Base-by-base conservation (phyloP, 106 monocot species). In the Phalaenopsis aphrodite region DNA sequence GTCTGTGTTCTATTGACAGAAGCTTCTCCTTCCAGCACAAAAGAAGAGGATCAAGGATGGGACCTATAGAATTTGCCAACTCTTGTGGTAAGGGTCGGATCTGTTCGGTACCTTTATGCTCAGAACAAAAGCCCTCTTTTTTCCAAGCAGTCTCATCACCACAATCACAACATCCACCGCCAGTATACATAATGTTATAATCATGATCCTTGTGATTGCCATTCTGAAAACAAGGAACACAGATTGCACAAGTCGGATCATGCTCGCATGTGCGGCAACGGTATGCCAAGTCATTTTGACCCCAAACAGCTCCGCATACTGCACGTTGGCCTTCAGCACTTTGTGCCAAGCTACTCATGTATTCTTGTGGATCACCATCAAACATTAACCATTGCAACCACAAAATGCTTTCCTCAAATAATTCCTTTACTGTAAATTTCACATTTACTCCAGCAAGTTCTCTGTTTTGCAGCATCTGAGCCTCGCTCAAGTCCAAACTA, bases 361-460 rank as follows among this genome's bases (percentile, higher is more conserved):
- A 72, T 75, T 69, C 39, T 72, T 85, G 46, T 21, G 98, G 98
- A 7, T 99, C 88, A 45, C 56, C 73, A 47, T 83, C 79, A 88
- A 99, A 99, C 98, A 99, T 99, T 64, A 99, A n/a, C 98, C 98
- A 99, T 43, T 91, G 86, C 58, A 99, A 39, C 98, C 98, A 99
- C 15, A 30, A 52, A 24, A 89, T 75, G 52, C 88, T 92, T 41
- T 88, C 94, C 42, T 24, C 68, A 61, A 84, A 91, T 36, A 88
- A 18, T 72, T 87, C 86, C 68, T 84, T 82, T 14, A 76, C 18
- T 61, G 16, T 75, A 45, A 55, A 42, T 61, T 36, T 81, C 38
- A 38, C 72, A 41, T 46, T 56, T 11, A 16, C 45, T 42, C 23
- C 74, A 42, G 19, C 48, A 72, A 77, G 42, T 24, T 80, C 85